phyloP scores from a whole-genome alignment of 495 filamentous ascomycete genomes.

The Bombardia bombarda region DNA sequence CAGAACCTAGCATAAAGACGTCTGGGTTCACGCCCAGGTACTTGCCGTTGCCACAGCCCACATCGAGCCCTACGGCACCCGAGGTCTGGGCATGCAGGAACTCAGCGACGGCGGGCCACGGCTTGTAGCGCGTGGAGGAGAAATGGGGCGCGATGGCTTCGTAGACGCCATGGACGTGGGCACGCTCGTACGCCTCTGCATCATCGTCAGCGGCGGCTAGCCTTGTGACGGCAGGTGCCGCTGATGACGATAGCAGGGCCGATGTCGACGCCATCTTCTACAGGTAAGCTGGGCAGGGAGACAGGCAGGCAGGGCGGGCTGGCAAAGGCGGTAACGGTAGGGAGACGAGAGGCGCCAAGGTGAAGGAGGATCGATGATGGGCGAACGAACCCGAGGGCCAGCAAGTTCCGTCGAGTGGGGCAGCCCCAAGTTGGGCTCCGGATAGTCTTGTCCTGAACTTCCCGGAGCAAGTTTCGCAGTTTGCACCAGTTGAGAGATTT shows the following conservation, averaged over 20 bases:
- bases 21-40: slow-evolving; percentile 73
- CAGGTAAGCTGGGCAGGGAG: not conserved
- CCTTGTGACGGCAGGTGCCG: slow-evolving; percentile 22
- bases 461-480: no score
- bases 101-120: slow-evolving; percentile 84
- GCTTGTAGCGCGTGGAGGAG: slow-evolving; percentile 92
- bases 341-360: no score
- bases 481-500: no score
- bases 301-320: not conserved
- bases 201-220: slow-evolving; percentile 13
- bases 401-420: no score
- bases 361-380: no score
- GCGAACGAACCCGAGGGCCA: no score
- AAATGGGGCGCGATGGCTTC: slow-evolving; percentile 93
- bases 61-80: slow-evolving; percentile 81
- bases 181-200: slow-evolving; percentile 59
- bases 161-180: slow-evolving; percentile 89
- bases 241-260: slow-evolving; percentile 22
- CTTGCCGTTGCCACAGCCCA: slow-evolving; percentile 96
- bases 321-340: no score
- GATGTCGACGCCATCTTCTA: slow-evolving; percentile 7
- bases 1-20: slow-evolving; percentile 78
- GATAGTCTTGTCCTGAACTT: no score
- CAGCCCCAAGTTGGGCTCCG: no score
- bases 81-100: slow-evolving; percentile 62